Conservation (phyloP, 2,329 filamentous ascomycete genomes). For the Venturia effusa region DNA sequence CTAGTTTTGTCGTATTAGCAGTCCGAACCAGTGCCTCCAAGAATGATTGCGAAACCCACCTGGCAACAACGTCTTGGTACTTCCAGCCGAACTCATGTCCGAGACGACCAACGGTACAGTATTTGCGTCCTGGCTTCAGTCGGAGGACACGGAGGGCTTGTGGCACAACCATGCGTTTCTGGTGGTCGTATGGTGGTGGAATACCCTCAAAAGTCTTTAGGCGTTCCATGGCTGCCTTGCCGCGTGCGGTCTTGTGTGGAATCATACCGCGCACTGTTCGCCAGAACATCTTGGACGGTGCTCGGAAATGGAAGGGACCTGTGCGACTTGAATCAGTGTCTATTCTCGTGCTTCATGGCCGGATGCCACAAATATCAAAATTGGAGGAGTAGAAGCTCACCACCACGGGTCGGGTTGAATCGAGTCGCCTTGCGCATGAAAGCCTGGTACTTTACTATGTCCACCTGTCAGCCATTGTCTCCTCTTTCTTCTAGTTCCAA, state of each 20-base stretch:
- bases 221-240: constrained; percentile 91
- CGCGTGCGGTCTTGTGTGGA: constrained; percentile 98
- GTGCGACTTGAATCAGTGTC: constrained; percentile 21
- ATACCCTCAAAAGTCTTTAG: constrained; percentile 99
- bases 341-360: constrained; percentile 12
- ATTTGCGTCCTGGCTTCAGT: constrained; percentile 98
- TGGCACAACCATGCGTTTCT: constrained; percentile 99
- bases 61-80: constrained; percentile 98
- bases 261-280: constrained; percentile 99
- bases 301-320: constrained; percentile 99
- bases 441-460: constrained; percentile 96
- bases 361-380: constrained; percentile 25
- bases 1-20: constrained; percentile 38
- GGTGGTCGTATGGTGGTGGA: constrained; percentile 97
- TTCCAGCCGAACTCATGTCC: constrained; percentile 99
- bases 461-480: constrained; percentile 37
- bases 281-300: constrained; percentile 99
- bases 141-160: constrained; percentile 94
- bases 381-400: constrained; percentile 35
- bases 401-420: constrained; percentile 98
- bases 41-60: constrained; percentile 49
- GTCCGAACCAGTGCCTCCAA: background rate
- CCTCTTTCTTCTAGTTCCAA: background rate
- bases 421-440: constrained; percentile 99
- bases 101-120: constrained; percentile 97